A percentile compares a stretch with the other conserved stretches of the same genome.
Evolutionary conservation across 1,139 yeast genomes (phyloP).

Genomic region (Groenewaldozyma sp.): DNA sequence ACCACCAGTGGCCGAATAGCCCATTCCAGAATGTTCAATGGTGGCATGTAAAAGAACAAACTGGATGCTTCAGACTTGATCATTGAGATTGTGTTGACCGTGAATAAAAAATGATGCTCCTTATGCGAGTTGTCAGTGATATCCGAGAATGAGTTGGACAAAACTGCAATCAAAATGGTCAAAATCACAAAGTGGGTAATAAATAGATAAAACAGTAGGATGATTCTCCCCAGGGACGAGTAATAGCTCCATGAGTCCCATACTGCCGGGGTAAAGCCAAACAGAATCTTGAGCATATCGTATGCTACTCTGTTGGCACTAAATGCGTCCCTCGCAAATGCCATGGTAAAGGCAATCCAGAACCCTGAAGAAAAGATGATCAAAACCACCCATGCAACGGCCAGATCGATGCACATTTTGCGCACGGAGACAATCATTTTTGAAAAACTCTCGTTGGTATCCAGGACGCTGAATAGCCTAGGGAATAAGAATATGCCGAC

Average conservation of each 20-base stretch:
- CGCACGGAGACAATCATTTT: constrained; percentile 44
- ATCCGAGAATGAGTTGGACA: constrained; percentile 33
- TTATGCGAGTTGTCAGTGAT: constrained; percentile 32
- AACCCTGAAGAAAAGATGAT: constrained; percentile 49
- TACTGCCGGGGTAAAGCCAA: constrained; percentile 57
- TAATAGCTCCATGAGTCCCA: constrained; percentile 53
- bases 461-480: constrained; percentile 44
- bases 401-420: constrained; percentile 46
- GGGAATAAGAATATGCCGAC: constrained; percentile 49
- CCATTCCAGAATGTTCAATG: constrained; percentile 31
- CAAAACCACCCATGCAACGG: constrained; percentile 45
- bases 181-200: constrained; percentile 50
- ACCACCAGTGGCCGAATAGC: constrained; percentile 27
- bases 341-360: constrained; percentile 45
- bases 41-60: constrained; percentile 33
- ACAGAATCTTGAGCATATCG: constrained; percentile 46
- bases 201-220: constrained; percentile 46
- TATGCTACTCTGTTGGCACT: constrained; percentile 44
- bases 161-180: constrained; percentile 50
- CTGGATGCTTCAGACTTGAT: constrained; percentile 33
- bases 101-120: constrained; percentile 32
- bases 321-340: constrained; percentile 40
- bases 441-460: constrained; percentile 46
- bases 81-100: constrained; percentile 33
- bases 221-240: constrained; percentile 40